These are phyloP conservation scores for Chaetothyriales sp. DNA, from an alignment of 2,329 filamentous ascomycete genomes.

Conservation along the genomic window DNA sequence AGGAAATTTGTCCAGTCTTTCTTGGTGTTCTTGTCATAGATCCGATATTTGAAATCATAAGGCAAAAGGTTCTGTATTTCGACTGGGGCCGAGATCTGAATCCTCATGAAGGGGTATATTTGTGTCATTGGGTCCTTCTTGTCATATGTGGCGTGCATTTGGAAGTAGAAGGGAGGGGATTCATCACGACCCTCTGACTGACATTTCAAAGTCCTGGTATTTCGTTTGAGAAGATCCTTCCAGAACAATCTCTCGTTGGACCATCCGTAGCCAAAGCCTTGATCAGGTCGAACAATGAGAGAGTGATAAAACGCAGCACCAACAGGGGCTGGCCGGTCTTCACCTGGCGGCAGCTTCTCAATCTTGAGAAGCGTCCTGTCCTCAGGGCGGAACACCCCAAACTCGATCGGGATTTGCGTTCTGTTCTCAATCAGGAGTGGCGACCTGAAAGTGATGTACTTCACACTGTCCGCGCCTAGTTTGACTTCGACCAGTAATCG, in stretches of 20 bases:
- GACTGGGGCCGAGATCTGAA: constrained; percentile 81
- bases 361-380: constrained; percentile 90
- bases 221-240: constrained; percentile 73
- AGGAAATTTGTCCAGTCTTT: constrained; percentile 99
- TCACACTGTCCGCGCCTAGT: constrained; percentile 87
- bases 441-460: constrained; percentile 90
- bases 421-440: constrained; percentile 88
- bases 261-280: constrained; percentile 94
- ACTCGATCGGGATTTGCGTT: constrained; percentile 86
- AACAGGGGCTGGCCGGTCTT: constrained; percentile 76
- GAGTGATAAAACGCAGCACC: constrained; percentile 84
- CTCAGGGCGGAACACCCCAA: constrained; percentile 76
- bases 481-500: constrained; percentile 83
- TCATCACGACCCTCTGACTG: constrained; percentile 67
- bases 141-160: constrained; percentile 76
- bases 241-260: constrained; percentile 80
- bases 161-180: constrained; percentile 81
- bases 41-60: constrained; percentile 97
- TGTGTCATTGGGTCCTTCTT: constrained; percentile 66
- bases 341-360: constrained; percentile 89
- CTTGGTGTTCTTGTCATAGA: constrained; percentile 96
- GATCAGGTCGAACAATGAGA: constrained; percentile 74
- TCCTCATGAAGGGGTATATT: constrained; percentile 86
- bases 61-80: constrained; percentile 89
- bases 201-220: constrained; percentile 77